Base-by-base conservation (phyloP, 768 basidiomycete genomes). In the Boletus vinaceobasis region DNA sequence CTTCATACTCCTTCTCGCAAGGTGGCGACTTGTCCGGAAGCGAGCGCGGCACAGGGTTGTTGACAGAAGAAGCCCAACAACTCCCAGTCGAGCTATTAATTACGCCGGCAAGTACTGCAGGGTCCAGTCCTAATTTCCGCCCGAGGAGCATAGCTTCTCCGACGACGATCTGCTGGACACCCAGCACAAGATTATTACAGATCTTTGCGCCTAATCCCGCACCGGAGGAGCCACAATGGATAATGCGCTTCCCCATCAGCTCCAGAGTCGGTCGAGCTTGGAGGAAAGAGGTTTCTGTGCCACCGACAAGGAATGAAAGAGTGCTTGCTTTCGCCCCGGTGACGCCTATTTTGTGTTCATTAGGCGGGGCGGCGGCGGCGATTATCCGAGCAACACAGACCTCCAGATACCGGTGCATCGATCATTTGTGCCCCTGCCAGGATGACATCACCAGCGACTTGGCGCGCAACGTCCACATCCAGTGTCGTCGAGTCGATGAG, bases 391-490 rank as follows among this genome's bases (percentile, higher is more conserved):
- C 15, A 52, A 46, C 38, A 71, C 83, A 51, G 66, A 88, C 92
- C 94, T 52, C 95, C 95, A 45, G 92, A 94, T 1, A 98, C 94
- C 3, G 95, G 95, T 6, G 95, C 93, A 67, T 98, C 95, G 21
- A 97, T 78, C 84, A 97, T 93, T 38, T 72, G 72, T 7, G 86
- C 90, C 26, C 88, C 86, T 27, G 77, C 72, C 14, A 64, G 53
- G 10, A 72, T 74, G 1, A 90, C 81, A 23, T 77, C 72, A 10
- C 67, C 55, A 0, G 92, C 82, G 11, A 95, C 83, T 31, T 78
- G 70, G 39, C 82, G 82, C 0, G 93, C 86, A 9, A 88, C 83
- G 7, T 75, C 75, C 7, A 94, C 87, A 61, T 96, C 93, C 37
- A 95, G 76, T 0, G 95, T 96, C 9, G 95, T 98, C 8, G 90